These are phyloP conservation scores for Oidiodendron maius DNA, from an alignment of 495 filamentous ascomycete species.

Conservation along the genomic window DNA sequence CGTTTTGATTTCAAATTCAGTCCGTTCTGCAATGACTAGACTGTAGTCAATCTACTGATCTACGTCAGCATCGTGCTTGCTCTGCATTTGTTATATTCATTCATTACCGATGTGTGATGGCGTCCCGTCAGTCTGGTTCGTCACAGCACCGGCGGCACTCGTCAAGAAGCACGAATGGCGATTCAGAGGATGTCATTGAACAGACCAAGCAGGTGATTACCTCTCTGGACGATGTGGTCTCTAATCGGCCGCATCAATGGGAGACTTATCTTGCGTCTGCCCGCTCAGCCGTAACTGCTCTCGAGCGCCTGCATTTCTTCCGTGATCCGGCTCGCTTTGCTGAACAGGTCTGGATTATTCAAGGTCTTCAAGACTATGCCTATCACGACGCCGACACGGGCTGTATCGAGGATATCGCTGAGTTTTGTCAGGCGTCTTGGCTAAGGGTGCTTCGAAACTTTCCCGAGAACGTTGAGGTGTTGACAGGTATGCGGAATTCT, in stretches of 20 bases:
- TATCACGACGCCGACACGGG: constrained; percentile 40
- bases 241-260: constrained; percentile 23
- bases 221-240: constrained; percentile 19
- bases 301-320: constrained; percentile 32
- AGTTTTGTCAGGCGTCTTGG: constrained; percentile 42
- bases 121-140: constrained; percentile 19
- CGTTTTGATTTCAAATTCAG: not conserved
- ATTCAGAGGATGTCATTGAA: constrained; percentile 15
- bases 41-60: no score
- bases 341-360: constrained; percentile 40
- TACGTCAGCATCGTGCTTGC: not conserved
- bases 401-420: constrained; percentile 35
- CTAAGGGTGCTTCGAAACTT: constrained; percentile 34
- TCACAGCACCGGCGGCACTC: constrained; percentile 11
- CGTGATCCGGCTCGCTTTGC: constrained; percentile 25
- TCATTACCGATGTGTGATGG: not conserved
- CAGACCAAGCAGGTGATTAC: constrained; percentile 20
- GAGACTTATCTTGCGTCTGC: constrained; percentile 25
- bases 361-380: constrained; percentile 39
- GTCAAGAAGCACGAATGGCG: constrained; percentile 5
- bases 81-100: not conserved
- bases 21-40: no score
- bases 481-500: constrained; percentile 32
- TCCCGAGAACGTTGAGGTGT: constrained; percentile 32
- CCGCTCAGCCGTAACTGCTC: constrained; percentile 27